A percentile compares a stretch with the other conserved stretches of the same genome.
phyloP scores from a whole-genome alignment of 208 protist species.

The Acanthamoeba healyi region DNA sequence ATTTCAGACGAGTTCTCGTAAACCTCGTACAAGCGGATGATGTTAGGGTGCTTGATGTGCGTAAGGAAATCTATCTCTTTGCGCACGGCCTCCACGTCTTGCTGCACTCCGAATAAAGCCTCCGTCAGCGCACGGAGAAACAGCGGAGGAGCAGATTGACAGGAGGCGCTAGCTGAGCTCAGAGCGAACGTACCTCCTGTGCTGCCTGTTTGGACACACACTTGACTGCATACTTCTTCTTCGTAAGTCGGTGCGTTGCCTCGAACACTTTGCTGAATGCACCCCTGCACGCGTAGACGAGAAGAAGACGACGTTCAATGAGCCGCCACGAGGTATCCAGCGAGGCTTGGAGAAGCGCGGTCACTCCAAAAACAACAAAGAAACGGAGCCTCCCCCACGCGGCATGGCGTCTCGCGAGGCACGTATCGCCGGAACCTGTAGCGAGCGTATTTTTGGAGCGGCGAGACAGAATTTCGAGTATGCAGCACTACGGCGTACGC shows the following conservation, averaged over 20 bases:
- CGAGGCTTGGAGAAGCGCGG: no score
- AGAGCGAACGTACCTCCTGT: conserved; percentile 13
- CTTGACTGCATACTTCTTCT: conserved; percentile 72
- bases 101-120: neutral
- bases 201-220: conserved; percentile 34
- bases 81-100: conserved; percentile 53
- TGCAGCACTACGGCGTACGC: no score
- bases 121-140: neutral
- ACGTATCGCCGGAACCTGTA: no score
- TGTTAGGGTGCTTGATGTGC: conserved; percentile 63
- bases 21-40: conserved; percentile 68
- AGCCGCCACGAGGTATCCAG: no score
- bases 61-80: conserved; percentile 71
- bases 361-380: no score
- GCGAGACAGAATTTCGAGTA: no score
- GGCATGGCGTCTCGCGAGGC: no score
- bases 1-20: conserved; percentile 47
- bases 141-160: neutral
- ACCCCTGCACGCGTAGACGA: neutral
- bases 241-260: conserved; percentile 24
- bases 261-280: conserved; percentile 59
- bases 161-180: neutral
- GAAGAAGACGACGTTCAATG: neutral
- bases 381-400: no score
- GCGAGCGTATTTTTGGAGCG: no score